Base-by-base conservation (phyloP, 1,284 basidiomycete species). In the Leccinum subfulvum region DNA sequence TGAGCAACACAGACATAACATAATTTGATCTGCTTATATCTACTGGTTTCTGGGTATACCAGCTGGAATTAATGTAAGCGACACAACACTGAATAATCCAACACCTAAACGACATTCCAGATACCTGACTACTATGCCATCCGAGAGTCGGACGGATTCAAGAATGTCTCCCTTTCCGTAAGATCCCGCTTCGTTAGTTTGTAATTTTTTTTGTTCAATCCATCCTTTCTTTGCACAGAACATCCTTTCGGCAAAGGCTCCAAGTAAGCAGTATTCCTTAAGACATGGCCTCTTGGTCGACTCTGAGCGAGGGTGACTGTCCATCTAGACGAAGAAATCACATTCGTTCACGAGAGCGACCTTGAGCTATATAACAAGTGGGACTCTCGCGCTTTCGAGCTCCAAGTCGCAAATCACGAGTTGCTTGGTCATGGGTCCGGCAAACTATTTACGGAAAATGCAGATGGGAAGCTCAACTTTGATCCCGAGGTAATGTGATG, bases 381-480 rank as follows among this genome's bases (percentile, higher is more conserved):
- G 91, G 89, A 92, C 66, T 83, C 80, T 54, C 81, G 83, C 16
- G 85, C 91, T 0, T 94, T 94, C 66, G 92, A 94, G 67, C 79
- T 95, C 0, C 92, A 94, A 68, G 92, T 94, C 11, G 92, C 91
- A 11, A 94, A 91, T 71, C 92, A 94, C 70, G 92, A 94, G 68
- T 77, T 94, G 2, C 82, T 92, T 4, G 91, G 91, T 0, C 90
- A 92, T 66, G 90, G 90, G 10, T 88, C 88, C 9, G 92, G 92
- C 21, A 92, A 92, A 71, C 76, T 91, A 1, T 91, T 94, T 73
- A 85, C 89, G 67, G 91, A 94, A 74, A 80, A 82, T 63, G 79
- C 82, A 1, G 84, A 92, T 71, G 92, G 92, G 7, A 85, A 81
- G 58, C 84, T 87, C 75, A 94, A 94, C 76, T 94, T 94, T 69